A percentile compares a stretch with the other conserved stretches of the same genome.
phyloP scores from a whole-genome alignment of 169 alveolate genomes.

The Eimeria falciformis region DNA sequence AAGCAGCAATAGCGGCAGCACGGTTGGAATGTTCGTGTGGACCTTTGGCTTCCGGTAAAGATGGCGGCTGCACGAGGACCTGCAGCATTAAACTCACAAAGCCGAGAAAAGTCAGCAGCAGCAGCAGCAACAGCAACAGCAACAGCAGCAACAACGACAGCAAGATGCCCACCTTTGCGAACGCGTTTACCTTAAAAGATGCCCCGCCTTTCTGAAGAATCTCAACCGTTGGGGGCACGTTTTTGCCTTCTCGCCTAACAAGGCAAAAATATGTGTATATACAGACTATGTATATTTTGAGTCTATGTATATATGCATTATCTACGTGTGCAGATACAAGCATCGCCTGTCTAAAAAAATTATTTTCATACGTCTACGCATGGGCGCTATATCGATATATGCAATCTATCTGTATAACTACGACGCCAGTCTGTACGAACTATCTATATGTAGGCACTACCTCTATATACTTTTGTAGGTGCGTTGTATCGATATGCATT shows the following conservation, averaged over 20 bases:
- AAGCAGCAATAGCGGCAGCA: no score
- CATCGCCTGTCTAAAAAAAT: no score
- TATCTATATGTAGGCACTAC: no score
- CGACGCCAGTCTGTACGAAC: no score
- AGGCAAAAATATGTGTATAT: not conserved
- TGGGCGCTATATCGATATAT: no score
- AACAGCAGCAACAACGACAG: not conserved
- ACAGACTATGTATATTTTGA: not conserved
- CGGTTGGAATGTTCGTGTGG: not conserved
- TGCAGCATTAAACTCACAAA: not conserved
- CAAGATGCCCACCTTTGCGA: not conserved
- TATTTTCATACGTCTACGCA: no score
- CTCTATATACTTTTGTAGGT: no score
- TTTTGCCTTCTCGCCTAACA: not conserved
- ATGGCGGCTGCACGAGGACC: constrained; percentile 5
- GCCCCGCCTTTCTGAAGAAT: not conserved
- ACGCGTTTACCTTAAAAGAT: not conserved
- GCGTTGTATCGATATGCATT: no score
- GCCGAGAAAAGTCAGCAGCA: not conserved
- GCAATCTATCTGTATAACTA: no score
- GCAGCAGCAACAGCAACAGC: not conserved
- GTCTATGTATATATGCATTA: not conserved
- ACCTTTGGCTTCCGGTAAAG: not conserved
- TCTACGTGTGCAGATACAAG: no score
- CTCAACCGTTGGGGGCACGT: not conserved